phyloP scores from a whole-genome alignment of 2,329 filamentous ascomycete genomes.

The Thermothelomyces thermophilus region DNA sequence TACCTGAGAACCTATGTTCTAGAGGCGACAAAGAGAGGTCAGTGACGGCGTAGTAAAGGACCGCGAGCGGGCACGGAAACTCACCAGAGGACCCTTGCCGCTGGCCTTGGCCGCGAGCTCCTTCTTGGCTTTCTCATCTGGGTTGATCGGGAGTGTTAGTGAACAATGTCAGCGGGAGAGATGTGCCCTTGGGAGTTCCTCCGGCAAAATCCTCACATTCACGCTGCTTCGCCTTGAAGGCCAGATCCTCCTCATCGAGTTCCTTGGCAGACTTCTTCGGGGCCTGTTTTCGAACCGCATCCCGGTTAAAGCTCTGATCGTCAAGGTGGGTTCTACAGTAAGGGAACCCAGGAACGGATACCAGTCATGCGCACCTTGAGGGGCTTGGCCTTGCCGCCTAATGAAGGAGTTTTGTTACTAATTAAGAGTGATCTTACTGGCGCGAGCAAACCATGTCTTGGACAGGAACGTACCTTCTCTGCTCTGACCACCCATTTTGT shows the following conservation, averaged over 20 bases:
- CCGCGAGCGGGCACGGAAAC: conserved; percentile 5
- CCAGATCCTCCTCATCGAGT: conserved; percentile 78
- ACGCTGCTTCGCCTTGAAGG: conserved; percentile 75
- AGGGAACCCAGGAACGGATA: neutral
- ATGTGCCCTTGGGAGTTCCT: too few relatives aligned
- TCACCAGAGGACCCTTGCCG: conserved; percentile 72
- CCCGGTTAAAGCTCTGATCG: neutral
- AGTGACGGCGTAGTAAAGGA: neutral
- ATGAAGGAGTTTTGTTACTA: conserved; percentile 16
- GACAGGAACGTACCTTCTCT: conserved; percentile 50
- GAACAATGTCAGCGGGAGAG: neutral
- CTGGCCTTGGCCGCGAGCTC: conserved; percentile 74
- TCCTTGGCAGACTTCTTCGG: conserved; percentile 81
- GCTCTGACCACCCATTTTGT: conserved; percentile 58
- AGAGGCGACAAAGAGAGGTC: neutral
- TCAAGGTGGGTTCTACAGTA: neutral
- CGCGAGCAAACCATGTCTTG: neutral
- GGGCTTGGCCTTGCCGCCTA: conserved; percentile 77
- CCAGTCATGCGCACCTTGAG: conserved; percentile 52
- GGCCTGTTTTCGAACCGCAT: conserved; percentile 33
- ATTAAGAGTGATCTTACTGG: conserved; percentile 3
- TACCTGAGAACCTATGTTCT: conserved; percentile 26
- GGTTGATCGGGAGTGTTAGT: neutral
- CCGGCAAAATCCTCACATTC: conserved; percentile 59
- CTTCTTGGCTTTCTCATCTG: conserved; percentile 80